These are phyloP conservation scores for Ilyonectria destructans DNA, from an alignment of 2,329 filamentous ascomycete genomes.

Conservation along the genomic window DNA sequence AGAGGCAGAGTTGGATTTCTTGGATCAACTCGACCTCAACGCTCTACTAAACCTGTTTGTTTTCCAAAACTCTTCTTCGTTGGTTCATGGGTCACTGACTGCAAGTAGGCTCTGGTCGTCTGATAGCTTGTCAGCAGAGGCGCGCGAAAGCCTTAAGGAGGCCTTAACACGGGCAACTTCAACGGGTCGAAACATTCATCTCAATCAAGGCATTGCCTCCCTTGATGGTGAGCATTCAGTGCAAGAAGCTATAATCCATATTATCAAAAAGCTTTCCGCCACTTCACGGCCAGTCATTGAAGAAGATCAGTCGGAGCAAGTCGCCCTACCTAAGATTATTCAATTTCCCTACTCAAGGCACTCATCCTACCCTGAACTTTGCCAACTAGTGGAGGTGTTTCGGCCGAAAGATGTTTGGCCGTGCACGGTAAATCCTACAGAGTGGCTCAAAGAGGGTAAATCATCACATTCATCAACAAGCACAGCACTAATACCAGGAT, in stretches of 20 bases:
- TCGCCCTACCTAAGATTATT: constrained; percentile 60
- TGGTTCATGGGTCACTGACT: neutral
- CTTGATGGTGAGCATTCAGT: constrained; percentile 39
- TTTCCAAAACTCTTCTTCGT: neutral
- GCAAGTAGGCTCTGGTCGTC: constrained; percentile 39
- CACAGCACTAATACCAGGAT: neutral
- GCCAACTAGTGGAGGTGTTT: constrained; percentile 78
- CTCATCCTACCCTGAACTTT: constrained; percentile 87
- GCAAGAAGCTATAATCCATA: constrained; percentile 21
- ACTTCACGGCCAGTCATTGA: neutral
- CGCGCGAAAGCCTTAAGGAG: constrained; percentile 30
- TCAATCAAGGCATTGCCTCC: constrained; percentile 44
- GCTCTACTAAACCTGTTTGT: constrained; percentile 61
- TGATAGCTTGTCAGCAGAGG: constrained; percentile 24
- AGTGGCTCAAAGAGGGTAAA: constrained; percentile 73
- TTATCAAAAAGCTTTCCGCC: constrained; percentile 35
- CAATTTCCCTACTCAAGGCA: constrained; percentile 91
- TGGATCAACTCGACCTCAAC: constrained; percentile 69
- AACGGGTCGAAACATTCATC: constrained; percentile 47
- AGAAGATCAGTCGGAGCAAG: neutral
- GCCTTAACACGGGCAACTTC: constrained; percentile 34
- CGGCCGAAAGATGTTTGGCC: constrained; percentile 85
- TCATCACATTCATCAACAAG: neutral
- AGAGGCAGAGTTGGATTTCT: constrained; percentile 75
- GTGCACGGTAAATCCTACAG: constrained; percentile 78